These are phyloP conservation scores for Mallotus japonicus DNA, from an alignment of 441 rosid genomes.

Conservation along the genomic window DNA sequence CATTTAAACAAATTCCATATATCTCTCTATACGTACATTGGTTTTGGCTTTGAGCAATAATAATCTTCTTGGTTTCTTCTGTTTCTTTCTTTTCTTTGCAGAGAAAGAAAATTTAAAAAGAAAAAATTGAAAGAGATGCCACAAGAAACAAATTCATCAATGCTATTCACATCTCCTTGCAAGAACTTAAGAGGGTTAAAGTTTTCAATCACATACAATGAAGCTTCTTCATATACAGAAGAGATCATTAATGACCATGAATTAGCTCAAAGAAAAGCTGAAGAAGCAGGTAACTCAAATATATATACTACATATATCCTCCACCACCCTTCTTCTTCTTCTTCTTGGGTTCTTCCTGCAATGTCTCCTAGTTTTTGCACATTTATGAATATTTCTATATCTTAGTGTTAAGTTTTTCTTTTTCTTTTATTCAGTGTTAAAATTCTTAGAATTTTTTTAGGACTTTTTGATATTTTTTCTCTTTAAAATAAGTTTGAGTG, in stretches of 20 bases:
- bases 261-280: constrained; percentile 86
- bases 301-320: constrained; percentile 3
- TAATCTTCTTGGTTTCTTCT: too few relatives aligned
- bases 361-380: not conserved
- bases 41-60: too few relatives aligned
- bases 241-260: constrained; percentile 61
- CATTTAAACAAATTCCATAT: too few relatives aligned
- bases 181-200: constrained; percentile 62
- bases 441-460: too few relatives aligned
- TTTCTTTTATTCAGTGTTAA: too few relatives aligned
- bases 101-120: not conserved
- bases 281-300: constrained; percentile 69
- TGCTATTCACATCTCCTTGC: constrained; percentile 37
- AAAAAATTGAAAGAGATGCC: constrained; percentile 43
- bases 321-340: not conserved
- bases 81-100: not conserved
- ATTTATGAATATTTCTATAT: not conserved
- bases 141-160: constrained; percentile 45
- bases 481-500: not conserved
- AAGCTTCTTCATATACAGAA: constrained; percentile 38
- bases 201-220: constrained; percentile 36
- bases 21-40: too few relatives aligned
- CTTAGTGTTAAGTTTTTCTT: not conserved
- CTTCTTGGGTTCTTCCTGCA: constrained; percentile 5
- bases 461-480: not conserved